Evolutionary conservation across 495 filamentous ascomycete genomes (phyloP).

Genomic region (Aspergillus haitiensis): DNA sequence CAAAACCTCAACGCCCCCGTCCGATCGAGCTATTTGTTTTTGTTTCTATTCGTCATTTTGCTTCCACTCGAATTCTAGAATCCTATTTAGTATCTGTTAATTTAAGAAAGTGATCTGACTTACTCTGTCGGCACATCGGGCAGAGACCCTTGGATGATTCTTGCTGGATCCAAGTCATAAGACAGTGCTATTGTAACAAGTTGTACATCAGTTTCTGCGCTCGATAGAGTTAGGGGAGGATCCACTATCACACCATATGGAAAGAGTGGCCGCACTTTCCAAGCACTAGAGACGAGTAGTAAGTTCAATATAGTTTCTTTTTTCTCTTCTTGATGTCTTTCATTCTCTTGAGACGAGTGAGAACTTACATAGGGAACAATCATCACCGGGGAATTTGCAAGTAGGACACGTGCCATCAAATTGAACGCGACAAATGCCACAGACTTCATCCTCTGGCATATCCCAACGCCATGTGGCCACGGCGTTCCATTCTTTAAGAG

Average conservation of each 20-base stretch:
- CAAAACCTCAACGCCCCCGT: conserved; percentile 17
- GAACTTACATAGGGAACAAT: conserved; percentile 79
- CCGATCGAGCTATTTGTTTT: conserved; percentile 6
- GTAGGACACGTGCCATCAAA: conserved; percentile 97
- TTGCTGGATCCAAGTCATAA: conserved; percentile 92
- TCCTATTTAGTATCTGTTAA: conserved; percentile 23
- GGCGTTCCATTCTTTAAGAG: conserved; percentile 86
- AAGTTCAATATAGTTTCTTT: not conserved
- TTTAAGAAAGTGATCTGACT: conserved; percentile 29
- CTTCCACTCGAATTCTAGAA: conserved; percentile 70
- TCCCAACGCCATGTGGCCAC: conserved; percentile 98
- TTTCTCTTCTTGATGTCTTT: not conserved
- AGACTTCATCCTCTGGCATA: conserved; percentile 96
- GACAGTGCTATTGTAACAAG: conserved; percentile 70
- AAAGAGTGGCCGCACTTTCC: conserved; percentile 97
- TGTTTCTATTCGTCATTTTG: conserved; percentile 42
- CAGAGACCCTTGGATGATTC: conserved; percentile 91
- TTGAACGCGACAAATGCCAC: conserved; percentile 96
- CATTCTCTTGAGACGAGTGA: conserved; percentile 3
- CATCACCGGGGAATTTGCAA: conserved; percentile 97
- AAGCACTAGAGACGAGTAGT: conserved; percentile 59
- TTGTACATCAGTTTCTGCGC: conserved; percentile 10
- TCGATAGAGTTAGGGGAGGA: conserved; percentile 21
- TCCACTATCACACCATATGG: conserved; percentile 71
- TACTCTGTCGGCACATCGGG: conserved; percentile 97